Base-by-base conservation (phyloP, 257 asterid genomes). In the Petunia axillaris region DNA sequence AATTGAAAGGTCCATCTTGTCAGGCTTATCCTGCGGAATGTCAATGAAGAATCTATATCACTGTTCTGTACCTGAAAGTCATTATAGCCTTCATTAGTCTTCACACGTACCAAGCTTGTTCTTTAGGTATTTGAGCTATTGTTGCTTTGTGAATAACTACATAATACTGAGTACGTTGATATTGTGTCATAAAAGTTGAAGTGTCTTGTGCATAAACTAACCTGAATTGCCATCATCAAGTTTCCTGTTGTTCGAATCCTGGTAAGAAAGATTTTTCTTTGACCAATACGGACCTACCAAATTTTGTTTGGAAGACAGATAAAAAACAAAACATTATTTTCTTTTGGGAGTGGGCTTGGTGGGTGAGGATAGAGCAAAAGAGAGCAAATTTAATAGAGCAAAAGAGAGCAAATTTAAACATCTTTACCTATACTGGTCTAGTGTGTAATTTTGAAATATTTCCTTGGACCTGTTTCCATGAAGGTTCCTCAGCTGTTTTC, bases 121-220 rank as follows among this genome's bases (percentile, higher is more conserved):
- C 0, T 8, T 1, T 67, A 43, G 55, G 55, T 43, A 4, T 43
- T 67, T 67, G 39, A 67, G 43, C 55, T 67, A 39, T 55, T 67
- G 8, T 67, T n/a, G 55, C 75, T 67, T 66, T 67, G 75, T n/a
- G 75, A 43, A 66, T 43, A 67, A 67, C 66, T 25, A 25, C 25
- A 25, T 25, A 25, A 25, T 25, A 60, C 15, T 43, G 35, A 15
- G 39, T 43, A 67, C 55, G 54, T 67, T 8, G 55, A 67, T n/a
- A 15, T 66, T 7, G 15, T 41, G 15, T 43, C n/a, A 25, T 25
- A 25, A 67, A 8, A 14, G 8, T 8, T 6, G 6, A 15, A 2
- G n/a, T 2, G 37, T 65, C 36, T 65, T 25, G 58, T 52, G 59
- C 43, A 70, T 70, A 46, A 46, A 9, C 8, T 70, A 9, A 35